phyloP scores from a whole-genome alignment of 208 protist genomes.

The Leishmania braziliensis region DNA sequence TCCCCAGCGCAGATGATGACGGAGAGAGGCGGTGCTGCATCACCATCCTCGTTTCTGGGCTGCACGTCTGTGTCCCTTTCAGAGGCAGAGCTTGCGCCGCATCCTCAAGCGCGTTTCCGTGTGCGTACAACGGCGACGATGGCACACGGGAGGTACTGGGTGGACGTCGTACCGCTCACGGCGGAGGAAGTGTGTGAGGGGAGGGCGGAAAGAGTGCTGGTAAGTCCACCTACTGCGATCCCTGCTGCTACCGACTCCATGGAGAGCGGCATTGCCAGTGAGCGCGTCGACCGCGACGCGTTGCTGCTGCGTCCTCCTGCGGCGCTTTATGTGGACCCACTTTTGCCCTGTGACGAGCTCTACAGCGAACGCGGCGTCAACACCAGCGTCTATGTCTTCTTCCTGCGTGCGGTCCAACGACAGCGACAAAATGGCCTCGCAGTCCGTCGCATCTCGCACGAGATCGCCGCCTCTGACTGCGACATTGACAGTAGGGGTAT shows the following conservation, averaged over 20 bases:
- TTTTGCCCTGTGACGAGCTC: conserved; percentile 68
- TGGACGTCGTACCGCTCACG: conserved; percentile 34
- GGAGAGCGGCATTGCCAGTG: neutral
- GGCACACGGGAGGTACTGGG: conserved; percentile 42
- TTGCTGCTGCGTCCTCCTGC: conserved; percentile 41
- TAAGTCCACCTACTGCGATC: neutral
- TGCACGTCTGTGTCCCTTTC: neutral
- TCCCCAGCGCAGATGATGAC: neutral
- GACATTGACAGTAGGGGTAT: neutral
- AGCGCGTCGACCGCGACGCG: conserved; percentile 41
- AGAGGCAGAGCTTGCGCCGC: neutral
- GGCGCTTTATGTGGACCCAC: conserved; percentile 45
- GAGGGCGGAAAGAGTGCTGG: neutral
- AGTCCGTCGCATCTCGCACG: neutral
- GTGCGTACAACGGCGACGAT: conserved; percentile 28
- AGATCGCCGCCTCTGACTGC: neutral
- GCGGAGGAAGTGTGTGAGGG: neutral
- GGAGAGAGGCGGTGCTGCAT: neutral
- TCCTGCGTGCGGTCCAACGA: conserved; percentile 36
- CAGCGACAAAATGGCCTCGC: neutral
- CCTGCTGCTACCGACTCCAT: neutral
- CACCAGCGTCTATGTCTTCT: conserved; percentile 51
- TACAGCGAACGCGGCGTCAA: conserved; percentile 48
- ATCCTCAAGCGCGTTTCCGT: conserved; percentile 2
- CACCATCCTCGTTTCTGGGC: neutral